phyloP scores from a whole-genome alignment of 2,329 filamentous ascomycete species.

The Colletotrichum aenigma region DNA sequence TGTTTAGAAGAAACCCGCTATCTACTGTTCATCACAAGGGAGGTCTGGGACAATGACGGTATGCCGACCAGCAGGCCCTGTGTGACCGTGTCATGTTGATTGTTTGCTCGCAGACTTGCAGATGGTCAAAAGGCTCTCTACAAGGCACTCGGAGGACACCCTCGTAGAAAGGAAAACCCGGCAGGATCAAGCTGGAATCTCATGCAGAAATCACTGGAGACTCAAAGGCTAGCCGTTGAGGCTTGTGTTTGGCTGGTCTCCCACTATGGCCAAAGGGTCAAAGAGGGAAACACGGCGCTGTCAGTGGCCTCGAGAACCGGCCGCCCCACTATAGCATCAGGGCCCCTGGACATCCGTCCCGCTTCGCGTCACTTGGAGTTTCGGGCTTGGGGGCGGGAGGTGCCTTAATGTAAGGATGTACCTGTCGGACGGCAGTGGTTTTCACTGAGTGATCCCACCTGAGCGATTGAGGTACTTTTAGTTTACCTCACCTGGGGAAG shows the following conservation, averaged over 20 bases:
- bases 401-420: neutral
- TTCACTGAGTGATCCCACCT: neutral
- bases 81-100: neutral
- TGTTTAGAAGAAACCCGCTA: neutral
- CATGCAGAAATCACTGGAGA: neutral
- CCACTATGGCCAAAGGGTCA: neutral
- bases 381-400: conserved; percentile 14
- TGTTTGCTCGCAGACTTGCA: neutral
- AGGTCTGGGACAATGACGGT: neutral
- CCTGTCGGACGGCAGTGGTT: neutral
- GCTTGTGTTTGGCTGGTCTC: neutral
- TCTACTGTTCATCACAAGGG: neutral
- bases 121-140: neutral
- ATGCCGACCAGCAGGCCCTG: neutral
- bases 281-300: neutral
- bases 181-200: neutral
- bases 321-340: conserved; percentile 13
- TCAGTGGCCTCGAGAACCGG: neutral
- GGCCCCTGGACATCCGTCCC: conserved; percentile 11
- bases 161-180: neutral
- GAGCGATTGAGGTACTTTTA: neutral
- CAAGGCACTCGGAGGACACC: neutral
- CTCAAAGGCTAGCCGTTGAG: neutral
- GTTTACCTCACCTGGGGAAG: neutral
- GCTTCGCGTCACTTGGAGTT: conserved; percentile 20